Evolutionary conservation across 345 rosid genomes (phyloP), one percentile per base, ranked within the genome.

Genomic region (Citrus sp.): DNA sequence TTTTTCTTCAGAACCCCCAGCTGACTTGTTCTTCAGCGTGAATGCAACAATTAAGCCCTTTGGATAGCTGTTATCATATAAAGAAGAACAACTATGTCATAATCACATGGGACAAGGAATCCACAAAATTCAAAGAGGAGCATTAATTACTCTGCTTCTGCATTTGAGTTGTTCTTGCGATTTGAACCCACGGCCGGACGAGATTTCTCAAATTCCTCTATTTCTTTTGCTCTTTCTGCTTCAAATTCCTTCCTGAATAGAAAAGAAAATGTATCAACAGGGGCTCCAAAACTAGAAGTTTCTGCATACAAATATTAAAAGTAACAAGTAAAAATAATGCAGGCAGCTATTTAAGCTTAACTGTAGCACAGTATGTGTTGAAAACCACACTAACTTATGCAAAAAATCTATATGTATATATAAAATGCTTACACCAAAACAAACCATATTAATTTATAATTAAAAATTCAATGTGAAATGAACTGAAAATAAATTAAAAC

Each of bases 1-100:
- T 58, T 78, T 67, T 60, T 86, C 90, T 1, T 64, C 58, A 30
- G 91, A 77, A 70, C 9, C 85, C 62, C 82, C 93, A 81, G 88
- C 78, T 60, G 77, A 80, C 35, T 70, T 75, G 54, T 78, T 85
- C 88, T 92, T 94, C 67, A 96, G 84, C 25, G 88, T 77, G 85
- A 96, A 96, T 51, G 97, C 92, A 78, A 94, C 91, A 73, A 96
- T 87, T 81, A 96, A 86, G 69, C 97, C 98, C 88, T 89, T 92
- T 35, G 97, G 95, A 77, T 94, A 91, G 73, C 98, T 95, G 89
- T 38, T 4, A 80, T 55, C 72, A 61, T 61, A 81, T 56, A 32
- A 70, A 73, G 70, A 30, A 28, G 30, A 76, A 67, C 34, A 25
- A 70, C 74, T 68, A 80, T 77, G 74, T 77, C 67, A 65, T 18